Evolutionary conservation across 1,139 yeast species (phyloP), one percentile per base, ranked within the genome.

Genomic region (Blastobotrys raffinosifermentans): DNA sequence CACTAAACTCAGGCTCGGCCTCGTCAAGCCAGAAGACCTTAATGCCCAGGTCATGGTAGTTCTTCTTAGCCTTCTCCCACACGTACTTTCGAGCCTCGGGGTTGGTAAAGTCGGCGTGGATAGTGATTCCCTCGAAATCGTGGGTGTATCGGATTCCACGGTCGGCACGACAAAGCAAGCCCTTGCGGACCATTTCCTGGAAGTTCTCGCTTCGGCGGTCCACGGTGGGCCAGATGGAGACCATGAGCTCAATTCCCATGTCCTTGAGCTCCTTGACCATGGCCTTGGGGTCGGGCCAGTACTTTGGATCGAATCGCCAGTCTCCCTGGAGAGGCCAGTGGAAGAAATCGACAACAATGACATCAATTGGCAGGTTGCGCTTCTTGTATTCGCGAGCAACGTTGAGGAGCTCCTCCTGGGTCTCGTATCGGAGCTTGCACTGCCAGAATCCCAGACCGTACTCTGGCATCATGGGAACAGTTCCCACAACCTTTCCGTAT

Each of bases 361-460:
- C 37, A 19, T 43, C 47, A 10, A 43, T 35, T 10, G 47, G 47
- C 17, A 44, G 33, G 11, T 40, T 25, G 6, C 47, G 36, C 17
- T 26, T 19, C 20, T 32, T 23, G 31, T 43, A 42, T 17, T 43
- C 47, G 4, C 47, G 31, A 2, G 46, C 47, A 23, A 40, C 38
- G 5, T 18, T 23, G 16, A 43, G 37, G 10, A 44, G 38, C 32
- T 44, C 47, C 9, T 44, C 47, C 26, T 44, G 47, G 11, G 46
- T 44, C 32, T 43, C 45, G 32, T 43, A 44, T 4, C 47, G 37
- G 15, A 44, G 31, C 31, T 43, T 44, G 34, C 47, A 43, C 21
- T 44, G 47, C 47, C 47, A 44, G 29, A 44, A 44, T 7, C 47
- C 47, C 4, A 44, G 39, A 4, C 47, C 47, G 21, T 40, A 44